Conservation (phyloP, 306 rosid species). For the Pterocarpus santalinus region DNA sequence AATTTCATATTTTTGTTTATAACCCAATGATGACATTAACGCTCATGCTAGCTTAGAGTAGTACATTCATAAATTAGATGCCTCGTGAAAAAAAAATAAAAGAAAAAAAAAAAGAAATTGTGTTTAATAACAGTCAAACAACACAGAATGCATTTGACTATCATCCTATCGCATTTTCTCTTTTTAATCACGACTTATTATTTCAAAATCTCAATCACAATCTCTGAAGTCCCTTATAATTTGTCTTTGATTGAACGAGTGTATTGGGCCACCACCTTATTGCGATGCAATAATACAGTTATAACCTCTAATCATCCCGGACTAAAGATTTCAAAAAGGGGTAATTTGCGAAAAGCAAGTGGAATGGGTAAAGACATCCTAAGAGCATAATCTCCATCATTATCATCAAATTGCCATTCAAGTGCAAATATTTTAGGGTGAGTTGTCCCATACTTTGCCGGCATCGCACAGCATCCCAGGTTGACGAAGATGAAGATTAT, state of each 20-base stretch:
- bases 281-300: neutral
- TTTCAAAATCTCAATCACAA: slow-evolving; percentile 28
- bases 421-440: slow-evolving; percentile 59
- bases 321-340: slow-evolving; percentile 10
- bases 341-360: slow-evolving; percentile 14
- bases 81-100: neutral
- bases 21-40: neutral
- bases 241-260: slow-evolving; percentile 35
- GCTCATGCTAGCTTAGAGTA: neutral
- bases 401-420: slow-evolving; percentile 23
- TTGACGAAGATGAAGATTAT: slow-evolving; percentile 58
- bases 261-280: slow-evolving; percentile 7
- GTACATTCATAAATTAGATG: neutral
- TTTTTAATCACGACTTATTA: slow-evolving; percentile 34
- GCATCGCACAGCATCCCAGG: slow-evolving; percentile 70
- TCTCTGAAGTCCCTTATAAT: slow-evolving; percentile 16
- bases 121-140: neutral
- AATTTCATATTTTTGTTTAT: neutral
- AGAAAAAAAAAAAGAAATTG: neutral
- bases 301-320: slow-evolving; percentile 19
- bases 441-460: slow-evolving; percentile 60
- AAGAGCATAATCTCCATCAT: slow-evolving; percentile 31
- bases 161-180: slow-evolving; percentile 20
- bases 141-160: slow-evolving; percentile 1
- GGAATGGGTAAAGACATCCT: slow-evolving; percentile 19